phyloP scores from a whole-genome alignment of 2,329 filamentous ascomycete genomes.

The Teratosphaeriaceae sp. region DNA sequence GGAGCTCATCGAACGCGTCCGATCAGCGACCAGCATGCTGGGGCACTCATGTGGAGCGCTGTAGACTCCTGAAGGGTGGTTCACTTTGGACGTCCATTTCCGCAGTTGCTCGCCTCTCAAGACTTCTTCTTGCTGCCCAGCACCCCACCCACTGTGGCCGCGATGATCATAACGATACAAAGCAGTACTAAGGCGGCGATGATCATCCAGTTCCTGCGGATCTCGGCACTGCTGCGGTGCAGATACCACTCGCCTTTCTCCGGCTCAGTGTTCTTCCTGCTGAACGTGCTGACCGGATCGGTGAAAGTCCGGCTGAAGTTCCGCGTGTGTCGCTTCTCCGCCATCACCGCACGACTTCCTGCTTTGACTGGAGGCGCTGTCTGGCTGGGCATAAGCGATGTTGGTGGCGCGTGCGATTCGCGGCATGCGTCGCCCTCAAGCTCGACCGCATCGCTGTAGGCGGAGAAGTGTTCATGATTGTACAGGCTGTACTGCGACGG shows the following conservation, averaged over 20 bases:
- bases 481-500: not conserved
- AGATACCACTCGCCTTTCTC: slow-evolving; percentile 64
- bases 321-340: not conserved
- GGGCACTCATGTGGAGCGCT: too few relatives aligned
- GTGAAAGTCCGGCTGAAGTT: not conserved
- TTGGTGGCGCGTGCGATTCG: not conserved
- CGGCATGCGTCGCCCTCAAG: not conserved
- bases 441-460: slow-evolving; percentile 6
- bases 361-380: not conserved
- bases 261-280: not conserved
- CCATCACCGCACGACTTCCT: not conserved
- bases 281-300: not conserved
- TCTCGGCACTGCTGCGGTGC: slow-evolving; percentile 55
- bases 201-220: slow-evolving; percentile 63
- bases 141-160: slow-evolving; percentile 67
- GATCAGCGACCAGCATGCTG: too few relatives aligned
- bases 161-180: slow-evolving; percentile 64
- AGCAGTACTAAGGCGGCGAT: slow-evolving; percentile 57
- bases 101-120: too few relatives aligned
- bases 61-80: too few relatives aligned
- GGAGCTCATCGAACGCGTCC: too few relatives aligned
- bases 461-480: not conserved
- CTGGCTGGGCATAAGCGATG: not conserved
- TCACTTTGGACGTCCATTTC: too few relatives aligned
- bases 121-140: slow-evolving; percentile 46